Conservation (phyloP, 768 basidiomycete species). For the Tricholomella constricta region DNA sequence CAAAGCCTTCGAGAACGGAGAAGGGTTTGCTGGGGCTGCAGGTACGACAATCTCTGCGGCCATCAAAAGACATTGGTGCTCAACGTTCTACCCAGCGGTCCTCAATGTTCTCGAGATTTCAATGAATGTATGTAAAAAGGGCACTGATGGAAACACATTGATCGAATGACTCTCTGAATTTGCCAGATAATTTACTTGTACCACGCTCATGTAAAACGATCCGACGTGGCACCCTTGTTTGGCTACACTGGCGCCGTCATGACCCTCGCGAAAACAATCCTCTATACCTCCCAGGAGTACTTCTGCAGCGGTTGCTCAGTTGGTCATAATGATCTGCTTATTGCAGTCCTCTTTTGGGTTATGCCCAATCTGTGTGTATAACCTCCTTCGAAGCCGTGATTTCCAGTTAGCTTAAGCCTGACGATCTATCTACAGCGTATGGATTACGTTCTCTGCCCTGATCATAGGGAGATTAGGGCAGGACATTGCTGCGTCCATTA, state of each 20-base stretch:
- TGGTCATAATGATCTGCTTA: slow-evolving; percentile 57
- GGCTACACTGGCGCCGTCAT: slow-evolving; percentile 71
- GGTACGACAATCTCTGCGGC: slow-evolving; percentile 38
- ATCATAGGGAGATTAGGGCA: slow-evolving; percentile 37
- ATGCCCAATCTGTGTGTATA: slow-evolving; percentile 66
- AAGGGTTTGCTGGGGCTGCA: slow-evolving; percentile 80
- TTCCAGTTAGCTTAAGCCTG: slow-evolving; percentile 5
- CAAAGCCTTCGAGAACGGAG: slow-evolving; percentile 56
- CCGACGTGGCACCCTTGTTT: slow-evolving; percentile 59
- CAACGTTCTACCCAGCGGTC: slow-evolving; percentile 45
- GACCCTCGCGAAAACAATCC: slow-evolving; percentile 76
- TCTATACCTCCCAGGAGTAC: slow-evolving; percentile 74
- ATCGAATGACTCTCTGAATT: slow-evolving; percentile 8
- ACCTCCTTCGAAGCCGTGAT: not conserved
- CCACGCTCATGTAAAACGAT: slow-evolving; percentile 54
- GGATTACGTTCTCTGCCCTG: slow-evolving; percentile 33
- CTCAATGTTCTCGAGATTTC: slow-evolving; percentile 74
- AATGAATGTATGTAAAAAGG: slow-evolving; percentile 48
- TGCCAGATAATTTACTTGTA: slow-evolving; percentile 58
- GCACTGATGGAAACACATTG: slow-evolving; percentile 9
- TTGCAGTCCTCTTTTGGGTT: slow-evolving; percentile 61
- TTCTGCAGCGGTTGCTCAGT: slow-evolving; percentile 67
- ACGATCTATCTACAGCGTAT: slow-evolving; percentile 24
- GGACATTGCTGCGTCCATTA: slow-evolving; percentile 30
- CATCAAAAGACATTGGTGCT: slow-evolving; percentile 1